A percentile compares a stretch with the other conserved stretches of the same genome.
Conservation (phyloP, 495 filamentous ascomycete species). For the Hypomontagnella submonticulosa region DNA sequence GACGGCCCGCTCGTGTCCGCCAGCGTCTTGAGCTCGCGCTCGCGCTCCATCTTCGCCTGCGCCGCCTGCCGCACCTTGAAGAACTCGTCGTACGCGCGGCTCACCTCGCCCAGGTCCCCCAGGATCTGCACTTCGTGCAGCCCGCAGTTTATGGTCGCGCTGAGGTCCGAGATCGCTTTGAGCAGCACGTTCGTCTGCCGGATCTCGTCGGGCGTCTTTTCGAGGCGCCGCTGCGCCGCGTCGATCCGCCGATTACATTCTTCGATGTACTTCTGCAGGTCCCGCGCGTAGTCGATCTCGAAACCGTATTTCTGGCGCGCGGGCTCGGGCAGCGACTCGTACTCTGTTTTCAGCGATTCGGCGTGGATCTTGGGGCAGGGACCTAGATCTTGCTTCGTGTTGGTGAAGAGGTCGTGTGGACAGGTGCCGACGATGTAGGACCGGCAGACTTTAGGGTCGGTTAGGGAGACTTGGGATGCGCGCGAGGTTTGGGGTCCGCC, state of each 20-base stretch:
- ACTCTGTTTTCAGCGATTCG: constrained; percentile 87
- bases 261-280: constrained; percentile 95
- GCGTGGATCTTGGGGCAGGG: constrained; percentile 91
- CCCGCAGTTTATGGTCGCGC: constrained; percentile 81
- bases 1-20: constrained; percentile 89
- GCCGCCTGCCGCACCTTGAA: constrained; percentile 84
- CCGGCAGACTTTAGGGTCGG: constrained; percentile 93
- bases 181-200: constrained; percentile 92
- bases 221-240: constrained; percentile 84
- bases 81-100: constrained; percentile 83
- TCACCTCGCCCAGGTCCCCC: constrained; percentile 82
- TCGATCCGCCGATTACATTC: constrained; percentile 97
- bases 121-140: constrained; percentile 87
- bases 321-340: constrained; percentile 71
- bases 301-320: constrained; percentile 87
- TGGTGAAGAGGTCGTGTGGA: constrained; percentile 99
- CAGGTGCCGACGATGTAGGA: constrained; percentile 95
- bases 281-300: constrained; percentile 94
- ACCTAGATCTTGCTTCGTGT: constrained; percentile 97
- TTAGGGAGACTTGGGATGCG: constrained; percentile 83
- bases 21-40: constrained; percentile 90
- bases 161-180: constrained; percentile 87
- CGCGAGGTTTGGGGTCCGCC: constrained; percentile 75
- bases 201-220: constrained; percentile 99
- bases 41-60: constrained; percentile 82